These are phyloP conservation scores for Leccinum sublutescens DNA, from an alignment of 768 basidiomycete genomes.

Conservation along the genomic window DNA sequence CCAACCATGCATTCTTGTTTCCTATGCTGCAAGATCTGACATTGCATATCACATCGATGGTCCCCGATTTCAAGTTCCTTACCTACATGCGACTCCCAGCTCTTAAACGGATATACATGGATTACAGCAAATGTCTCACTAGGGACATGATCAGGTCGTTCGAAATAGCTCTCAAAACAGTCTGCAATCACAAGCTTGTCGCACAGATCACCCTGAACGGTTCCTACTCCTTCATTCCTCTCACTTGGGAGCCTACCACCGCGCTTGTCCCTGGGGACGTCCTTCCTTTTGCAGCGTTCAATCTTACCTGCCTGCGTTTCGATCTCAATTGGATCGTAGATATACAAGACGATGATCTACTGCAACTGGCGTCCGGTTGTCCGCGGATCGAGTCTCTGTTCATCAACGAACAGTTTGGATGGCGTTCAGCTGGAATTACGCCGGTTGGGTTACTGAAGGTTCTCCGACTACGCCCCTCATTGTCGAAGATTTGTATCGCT, in stretches of 20 bases:
- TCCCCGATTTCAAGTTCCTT: not conserved
- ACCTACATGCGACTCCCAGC: not conserved
- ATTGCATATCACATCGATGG: not conserved
- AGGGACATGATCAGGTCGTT: not conserved
- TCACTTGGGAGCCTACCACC: not conserved
- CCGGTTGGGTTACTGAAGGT: not conserved
- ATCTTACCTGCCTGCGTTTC: not conserved
- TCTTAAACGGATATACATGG: not conserved
- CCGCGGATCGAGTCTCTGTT: not conserved
- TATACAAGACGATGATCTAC: not conserved
- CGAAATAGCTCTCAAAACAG: not conserved
- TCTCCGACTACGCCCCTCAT: not conserved
- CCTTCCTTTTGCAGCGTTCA: not conserved
- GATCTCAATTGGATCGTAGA: not conserved
- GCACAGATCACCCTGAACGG: not conserved
- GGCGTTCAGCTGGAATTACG: not conserved
- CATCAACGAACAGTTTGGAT: not conserved
- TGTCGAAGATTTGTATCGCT: not conserved
- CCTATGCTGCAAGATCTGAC: not conserved
- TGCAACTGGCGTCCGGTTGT: not conserved
- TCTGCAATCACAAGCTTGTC: not conserved
- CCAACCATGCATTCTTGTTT: not conserved
- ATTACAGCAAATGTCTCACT: not conserved
- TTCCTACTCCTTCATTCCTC: not conserved
- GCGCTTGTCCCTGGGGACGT: not conserved